Evolutionary conservation across 257 asterid genomes (phyloP).

Genomic region (Gentiana macrophylla): DNA sequence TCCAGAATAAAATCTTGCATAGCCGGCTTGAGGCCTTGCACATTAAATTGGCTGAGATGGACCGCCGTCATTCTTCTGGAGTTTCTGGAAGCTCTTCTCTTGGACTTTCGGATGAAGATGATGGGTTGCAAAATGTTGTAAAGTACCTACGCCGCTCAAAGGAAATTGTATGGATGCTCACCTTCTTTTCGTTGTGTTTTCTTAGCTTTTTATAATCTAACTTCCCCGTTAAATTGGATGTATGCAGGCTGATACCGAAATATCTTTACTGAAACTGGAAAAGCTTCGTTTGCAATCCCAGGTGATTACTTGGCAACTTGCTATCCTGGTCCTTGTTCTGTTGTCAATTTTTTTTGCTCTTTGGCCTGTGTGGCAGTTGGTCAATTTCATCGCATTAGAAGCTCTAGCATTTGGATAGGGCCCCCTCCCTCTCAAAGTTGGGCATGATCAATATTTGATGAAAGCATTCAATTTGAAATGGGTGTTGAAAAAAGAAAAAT

Average conservation of each 20-base stretch:
- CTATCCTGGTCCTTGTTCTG: not conserved
- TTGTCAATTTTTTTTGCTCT: not conserved
- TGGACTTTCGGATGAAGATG: constrained; percentile 35
- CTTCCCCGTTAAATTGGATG: not conserved
- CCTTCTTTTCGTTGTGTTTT: not conserved
- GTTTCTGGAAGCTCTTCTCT: constrained; percentile 44
- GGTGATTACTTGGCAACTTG: constrained; percentile 11
- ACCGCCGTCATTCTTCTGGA: constrained; percentile 33
- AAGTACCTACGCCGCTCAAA: constrained; percentile 84
- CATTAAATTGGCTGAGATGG: constrained; percentile 79
- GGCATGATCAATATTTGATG: too few relatives aligned
- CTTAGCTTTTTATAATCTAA: not conserved
- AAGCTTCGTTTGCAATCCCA: constrained; percentile 79
- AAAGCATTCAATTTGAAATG: too few relatives aligned
- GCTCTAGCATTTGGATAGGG: too few relatives aligned
- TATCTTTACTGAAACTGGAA: constrained; percentile 77
- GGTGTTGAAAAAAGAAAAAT: too few relatives aligned
- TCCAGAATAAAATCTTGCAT: constrained; percentile 69
- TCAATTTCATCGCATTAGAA: too few relatives aligned
- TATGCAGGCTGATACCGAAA: constrained; percentile 68
- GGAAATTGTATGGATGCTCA: constrained; percentile 44
- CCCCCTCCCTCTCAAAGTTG: too few relatives aligned
- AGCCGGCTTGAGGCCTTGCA: constrained; percentile 77
- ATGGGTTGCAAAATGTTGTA: constrained; percentile 69
- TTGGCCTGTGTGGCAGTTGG: not conserved